Evolutionary conservation across 768 basidiomycete genomes (phyloP).

Genomic region (Symmetrospora coprosmae): DNA sequence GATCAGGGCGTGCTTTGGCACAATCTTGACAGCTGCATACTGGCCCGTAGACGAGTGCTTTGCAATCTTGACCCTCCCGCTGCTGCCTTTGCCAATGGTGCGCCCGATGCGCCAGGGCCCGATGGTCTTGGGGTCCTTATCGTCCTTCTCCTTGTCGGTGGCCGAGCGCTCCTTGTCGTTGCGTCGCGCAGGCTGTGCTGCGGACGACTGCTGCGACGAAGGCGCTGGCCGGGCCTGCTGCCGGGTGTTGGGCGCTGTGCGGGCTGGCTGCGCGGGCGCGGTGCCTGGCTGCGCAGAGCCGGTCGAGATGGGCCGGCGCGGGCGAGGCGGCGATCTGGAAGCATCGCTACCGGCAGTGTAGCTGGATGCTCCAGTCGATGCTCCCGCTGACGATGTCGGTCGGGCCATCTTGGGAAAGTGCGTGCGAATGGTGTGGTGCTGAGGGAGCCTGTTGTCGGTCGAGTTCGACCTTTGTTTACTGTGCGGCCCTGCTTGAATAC

Average conservation of each 20-base stretch:
- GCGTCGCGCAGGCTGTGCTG: not conserved
- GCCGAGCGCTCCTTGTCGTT: constrained; percentile 9
- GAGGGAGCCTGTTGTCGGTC: too few species aligned
- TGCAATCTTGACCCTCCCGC: constrained; percentile 82
- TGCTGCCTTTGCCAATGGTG: constrained; percentile 84
- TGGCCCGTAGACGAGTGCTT: constrained; percentile 70
- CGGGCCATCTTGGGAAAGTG: not conserved
- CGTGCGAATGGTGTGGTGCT: not conserved
- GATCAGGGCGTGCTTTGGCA: constrained; percentile 63
- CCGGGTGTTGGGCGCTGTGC: not conserved
- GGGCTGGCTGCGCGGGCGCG: not conserved
- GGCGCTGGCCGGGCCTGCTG: constrained; percentile 14
- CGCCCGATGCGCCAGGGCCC: constrained; percentile 89
- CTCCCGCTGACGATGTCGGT: constrained; percentile 7
- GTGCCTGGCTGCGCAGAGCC: not conserved
- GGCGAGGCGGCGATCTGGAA: constrained; percentile 8
- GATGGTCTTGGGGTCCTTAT: constrained; percentile 58
- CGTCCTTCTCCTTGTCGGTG: constrained; percentile 2
- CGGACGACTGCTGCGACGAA: not conserved
- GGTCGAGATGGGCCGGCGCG: constrained; percentile 5
- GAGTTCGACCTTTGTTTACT: too few species aligned
- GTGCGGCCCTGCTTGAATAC: too few species aligned
- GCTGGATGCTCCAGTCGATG: not conserved
- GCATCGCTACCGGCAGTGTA: not conserved
- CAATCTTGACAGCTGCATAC: constrained; percentile 89